phyloP scores from a whole-genome alignment of 805 yeast genomes.

The Candida anglica region DNA sequence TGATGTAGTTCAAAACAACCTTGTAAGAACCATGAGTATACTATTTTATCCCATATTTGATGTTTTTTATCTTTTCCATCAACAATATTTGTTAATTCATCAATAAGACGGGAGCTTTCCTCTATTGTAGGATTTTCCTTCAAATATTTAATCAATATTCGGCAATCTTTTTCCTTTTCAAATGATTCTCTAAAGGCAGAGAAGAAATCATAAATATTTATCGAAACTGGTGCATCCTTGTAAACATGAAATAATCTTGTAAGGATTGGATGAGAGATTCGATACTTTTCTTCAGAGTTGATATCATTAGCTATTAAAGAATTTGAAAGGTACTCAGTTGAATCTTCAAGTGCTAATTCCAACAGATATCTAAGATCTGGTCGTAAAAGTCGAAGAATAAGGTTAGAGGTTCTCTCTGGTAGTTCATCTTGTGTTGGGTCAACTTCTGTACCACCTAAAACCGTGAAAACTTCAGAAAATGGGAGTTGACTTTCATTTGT shows the following conservation, averaged over 20 bases:
- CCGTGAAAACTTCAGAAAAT: constrained; percentile 42
- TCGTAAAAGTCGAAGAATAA: constrained; percentile 34
- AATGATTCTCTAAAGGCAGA: constrained; percentile 55
- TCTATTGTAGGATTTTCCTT: constrained; percentile 3
- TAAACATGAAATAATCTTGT: constrained; percentile 61
- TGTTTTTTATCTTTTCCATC: constrained; percentile 25
- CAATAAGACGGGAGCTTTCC: background rate
- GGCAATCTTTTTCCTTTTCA: constrained; percentile 13
- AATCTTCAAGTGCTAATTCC: constrained; percentile 29
- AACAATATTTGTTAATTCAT: constrained; percentile 13
- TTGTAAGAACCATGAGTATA: constrained; percentile 72
- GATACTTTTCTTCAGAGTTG: constrained; percentile 4
- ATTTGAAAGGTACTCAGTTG: constrained; percentile 17
- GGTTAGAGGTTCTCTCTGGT: constrained; percentile 35
- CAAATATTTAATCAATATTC: constrained; percentile 12
- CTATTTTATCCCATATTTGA: constrained; percentile 56
- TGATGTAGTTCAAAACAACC: constrained; percentile 65
- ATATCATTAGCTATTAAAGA: constrained; percentile 8
- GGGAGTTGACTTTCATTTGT: constrained; percentile 12
- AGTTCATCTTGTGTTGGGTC: constrained; percentile 12
- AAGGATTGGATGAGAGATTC: constrained; percentile 38
- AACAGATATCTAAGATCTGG: constrained; percentile 30
- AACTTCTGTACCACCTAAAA: constrained; percentile 25
- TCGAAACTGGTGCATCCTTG: constrained; percentile 71
- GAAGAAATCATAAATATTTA: constrained; percentile 67